Evolutionary conservation across 2,329 filamentous ascomycete genomes (phyloP).

Genomic region (Monilinia vaccinii-corymbosi): DNA sequence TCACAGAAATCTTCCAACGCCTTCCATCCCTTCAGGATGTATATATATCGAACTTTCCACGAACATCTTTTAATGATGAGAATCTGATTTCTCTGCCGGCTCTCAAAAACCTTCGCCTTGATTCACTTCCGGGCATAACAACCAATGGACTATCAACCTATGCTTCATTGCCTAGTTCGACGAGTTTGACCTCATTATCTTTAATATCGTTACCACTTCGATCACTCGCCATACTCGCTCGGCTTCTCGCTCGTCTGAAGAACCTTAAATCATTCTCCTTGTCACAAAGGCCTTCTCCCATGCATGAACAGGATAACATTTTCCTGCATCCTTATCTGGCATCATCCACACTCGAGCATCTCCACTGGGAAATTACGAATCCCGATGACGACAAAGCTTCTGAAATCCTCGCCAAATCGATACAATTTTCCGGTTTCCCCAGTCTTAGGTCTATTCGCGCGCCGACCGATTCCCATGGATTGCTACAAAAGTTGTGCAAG

Average conservation of each 20-base stretch:
- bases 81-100: constrained; percentile 46
- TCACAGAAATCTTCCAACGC: constrained; percentile 40
- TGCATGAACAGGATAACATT: constrained; percentile 45
- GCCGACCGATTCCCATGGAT: constrained; percentile 60
- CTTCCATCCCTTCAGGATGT: constrained; percentile 49
- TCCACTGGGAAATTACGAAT: constrained; percentile 54
- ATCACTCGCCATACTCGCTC: constrained; percentile 46
- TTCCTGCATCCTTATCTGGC: constrained; percentile 58
- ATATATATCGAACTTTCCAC: constrained; percentile 48
- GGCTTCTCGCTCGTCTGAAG: constrained; percentile 47
- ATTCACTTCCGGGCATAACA: constrained; percentile 47
- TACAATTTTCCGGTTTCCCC: constrained; percentile 54
- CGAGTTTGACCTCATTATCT: constrained; percentile 40
- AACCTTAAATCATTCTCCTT: constrained; percentile 42
- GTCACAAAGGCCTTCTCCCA: constrained; percentile 45
- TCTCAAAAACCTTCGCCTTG: constrained; percentile 46
- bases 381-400: constrained; percentile 41
- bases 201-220: constrained; percentile 48
- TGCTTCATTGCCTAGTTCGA: constrained; percentile 40
- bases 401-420: constrained; percentile 53
- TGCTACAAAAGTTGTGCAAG: constrained; percentile 60
- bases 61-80: constrained; percentile 47
- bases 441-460: constrained; percentile 48
- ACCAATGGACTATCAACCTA: constrained; percentile 47
- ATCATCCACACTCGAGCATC: constrained; percentile 40